A percentile compares a stretch with the other conserved stretches of the same genome.
phyloP scores from a whole-genome alignment of 2,329 filamentous ascomycete species.

The Allantophomopsis cytisporea region DNA sequence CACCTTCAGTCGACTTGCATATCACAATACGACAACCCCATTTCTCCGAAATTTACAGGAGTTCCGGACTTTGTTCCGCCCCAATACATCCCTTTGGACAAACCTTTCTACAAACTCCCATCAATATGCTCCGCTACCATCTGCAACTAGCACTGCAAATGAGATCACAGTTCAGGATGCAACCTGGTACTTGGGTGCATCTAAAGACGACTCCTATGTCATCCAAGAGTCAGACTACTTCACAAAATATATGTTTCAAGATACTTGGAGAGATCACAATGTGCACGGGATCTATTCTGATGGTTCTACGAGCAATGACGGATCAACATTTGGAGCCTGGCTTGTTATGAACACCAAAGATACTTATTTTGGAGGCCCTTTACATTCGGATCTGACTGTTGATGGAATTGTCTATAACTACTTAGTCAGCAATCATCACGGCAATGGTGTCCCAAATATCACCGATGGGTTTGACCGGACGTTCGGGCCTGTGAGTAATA shows the following conservation, averaged over 20 bases:
- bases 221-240: slow-evolving; percentile 44
- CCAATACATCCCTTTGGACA: slow-evolving; percentile 45
- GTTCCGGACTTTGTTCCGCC: slow-evolving; percentile 46
- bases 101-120: slow-evolving; percentile 43
- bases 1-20: slow-evolving; percentile 43
- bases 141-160: slow-evolving; percentile 23
- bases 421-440: slow-evolving; percentile 19
- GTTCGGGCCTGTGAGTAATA: slow-evolving; percentile 35
- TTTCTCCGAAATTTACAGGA: slow-evolving; percentile 46
- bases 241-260: slow-evolving; percentile 51
- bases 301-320: slow-evolving; percentile 32
- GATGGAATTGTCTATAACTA: slow-evolving; percentile 57
- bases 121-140: slow-evolving; percentile 38
- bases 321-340: slow-evolving; percentile 44
- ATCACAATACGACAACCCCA: slow-evolving; percentile 41
- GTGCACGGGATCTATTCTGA: slow-evolving; percentile 42
- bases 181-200: slow-evolving; percentile 45
- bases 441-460: slow-evolving; percentile 44
- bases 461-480: slow-evolving; percentile 51
- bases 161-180: slow-evolving; percentile 46
- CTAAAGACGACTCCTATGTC: slow-evolving; percentile 39
- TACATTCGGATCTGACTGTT: slow-evolving; percentile 48
- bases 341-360: slow-evolving; percentile 51
- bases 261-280: slow-evolving; percentile 41
- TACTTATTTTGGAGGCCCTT: slow-evolving; percentile 46